These are phyloP conservation scores for Aspergillus indologenus DNA, from an alignment of 495 filamentous ascomycete species.

Conservation along the genomic window DNA sequence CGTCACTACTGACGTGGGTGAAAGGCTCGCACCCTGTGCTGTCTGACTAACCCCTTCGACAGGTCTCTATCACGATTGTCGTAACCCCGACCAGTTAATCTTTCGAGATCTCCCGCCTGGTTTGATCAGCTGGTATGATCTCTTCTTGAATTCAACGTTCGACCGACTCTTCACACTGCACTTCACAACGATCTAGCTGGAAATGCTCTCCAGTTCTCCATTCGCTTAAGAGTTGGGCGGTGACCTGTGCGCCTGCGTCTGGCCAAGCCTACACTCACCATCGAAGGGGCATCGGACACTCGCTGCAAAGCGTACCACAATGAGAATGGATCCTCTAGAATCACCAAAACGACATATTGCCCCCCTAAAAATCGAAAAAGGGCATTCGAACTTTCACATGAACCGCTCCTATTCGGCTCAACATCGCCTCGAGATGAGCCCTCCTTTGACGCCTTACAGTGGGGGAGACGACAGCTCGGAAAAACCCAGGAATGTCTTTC, in stretches of 20 bases:
- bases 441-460: constrained; percentile 67
- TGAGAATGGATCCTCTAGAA: constrained; percentile 27
- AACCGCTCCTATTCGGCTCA: constrained; percentile 30
- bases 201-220: constrained; percentile 35
- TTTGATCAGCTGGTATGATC: background rate
- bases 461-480: constrained; percentile 53
- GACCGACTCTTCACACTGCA: background rate
- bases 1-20: constrained; percentile 10
- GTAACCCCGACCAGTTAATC: constrained; percentile 1
- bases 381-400: constrained; percentile 42
- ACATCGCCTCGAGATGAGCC: constrained; percentile 57
- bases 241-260: constrained; percentile 33
- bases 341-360: constrained; percentile 57
- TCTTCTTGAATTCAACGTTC: background rate
- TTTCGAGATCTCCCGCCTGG: background rate
- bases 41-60: background rate
- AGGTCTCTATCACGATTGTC: background rate
- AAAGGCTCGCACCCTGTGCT: constrained; percentile 1
- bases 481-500: constrained; percentile 64
- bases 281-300: constrained; percentile 11
- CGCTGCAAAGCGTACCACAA: constrained; percentile 6
- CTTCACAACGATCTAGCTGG: constrained; percentile 1
- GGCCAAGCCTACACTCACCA: constrained; percentile 5
- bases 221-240: constrained; percentile 35
- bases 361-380: constrained; percentile 70